Evolutionary conservation across 805 yeast species (phyloP).

Genomic region (Komagataella pastoris): DNA sequence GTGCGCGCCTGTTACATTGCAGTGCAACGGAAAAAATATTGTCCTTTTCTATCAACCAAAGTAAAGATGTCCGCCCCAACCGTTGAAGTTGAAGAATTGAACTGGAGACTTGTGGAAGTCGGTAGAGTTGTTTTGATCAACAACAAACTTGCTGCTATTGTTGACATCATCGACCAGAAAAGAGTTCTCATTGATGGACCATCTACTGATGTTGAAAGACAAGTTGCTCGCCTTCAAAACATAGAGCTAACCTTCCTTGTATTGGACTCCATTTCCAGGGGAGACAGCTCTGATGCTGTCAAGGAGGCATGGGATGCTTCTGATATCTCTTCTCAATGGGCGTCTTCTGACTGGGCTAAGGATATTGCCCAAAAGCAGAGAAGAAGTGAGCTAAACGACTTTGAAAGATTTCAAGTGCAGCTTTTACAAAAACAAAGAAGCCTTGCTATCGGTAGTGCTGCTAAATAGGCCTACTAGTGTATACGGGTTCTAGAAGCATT

Average conservation of each 20-base stretch:
- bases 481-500: slow-evolving; percentile 1
- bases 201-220: slow-evolving; percentile 64
- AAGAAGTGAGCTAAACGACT: slow-evolving; percentile 89
- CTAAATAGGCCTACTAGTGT: slow-evolving; percentile 73
- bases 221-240: slow-evolving; percentile 76
- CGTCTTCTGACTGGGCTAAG: slow-evolving; percentile 92
- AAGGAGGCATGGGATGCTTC: slow-evolving; percentile 90
- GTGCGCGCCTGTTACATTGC: background rate
- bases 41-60: background rate
- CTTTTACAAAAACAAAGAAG: slow-evolving; percentile 97
- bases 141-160: slow-evolving; percentile 92
- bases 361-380: slow-evolving; percentile 91
- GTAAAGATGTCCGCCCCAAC: slow-evolving; percentile 30
- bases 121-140: slow-evolving; percentile 96
- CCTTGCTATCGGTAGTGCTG: slow-evolving; percentile 89
- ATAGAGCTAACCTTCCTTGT: slow-evolving; percentile 90
- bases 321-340: slow-evolving; percentile 83
- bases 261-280: slow-evolving; percentile 81
- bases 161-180: slow-evolving; percentile 98
- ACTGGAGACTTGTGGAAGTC: slow-evolving; percentile 99
- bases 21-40: slow-evolving; percentile 19
- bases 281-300: slow-evolving; percentile 77
- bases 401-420: slow-evolving; percentile 98
- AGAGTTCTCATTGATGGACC: slow-evolving; percentile 98
- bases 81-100: slow-evolving; percentile 66